phyloP scores from a whole-genome alignment of 306 rosid genomes.

The Rosa rugosa region DNA sequence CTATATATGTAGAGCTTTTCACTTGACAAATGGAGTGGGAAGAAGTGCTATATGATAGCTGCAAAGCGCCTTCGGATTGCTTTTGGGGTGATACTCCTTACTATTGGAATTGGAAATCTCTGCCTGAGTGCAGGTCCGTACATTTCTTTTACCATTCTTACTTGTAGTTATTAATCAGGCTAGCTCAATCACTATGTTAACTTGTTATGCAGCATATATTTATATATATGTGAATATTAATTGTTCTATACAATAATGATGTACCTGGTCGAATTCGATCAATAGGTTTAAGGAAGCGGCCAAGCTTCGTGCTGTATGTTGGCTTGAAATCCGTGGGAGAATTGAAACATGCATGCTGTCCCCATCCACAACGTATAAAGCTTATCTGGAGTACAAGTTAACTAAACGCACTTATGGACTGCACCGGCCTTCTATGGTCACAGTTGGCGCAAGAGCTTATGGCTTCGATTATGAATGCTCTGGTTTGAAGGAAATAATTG shows the following conservation, averaged over 20 bases:
- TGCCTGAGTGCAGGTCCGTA: conserved; percentile 43
- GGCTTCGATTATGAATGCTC: background rate
- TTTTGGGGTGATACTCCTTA: conserved; percentile 53
- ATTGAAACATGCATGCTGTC: conserved; percentile 45
- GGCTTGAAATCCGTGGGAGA: conserved; percentile 64
- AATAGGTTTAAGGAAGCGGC: conserved; percentile 61
- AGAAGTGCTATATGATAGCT: conserved; percentile 66
- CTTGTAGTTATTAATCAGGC: too few species aligned
- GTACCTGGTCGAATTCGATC: too few species aligned
- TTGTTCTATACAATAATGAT: too few species aligned
- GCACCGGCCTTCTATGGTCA: conserved; percentile 32
- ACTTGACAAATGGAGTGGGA: conserved; percentile 53
- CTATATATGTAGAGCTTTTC: conserved; percentile 46
- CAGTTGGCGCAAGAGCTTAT: conserved; percentile 25
- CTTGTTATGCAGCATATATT: background rate
- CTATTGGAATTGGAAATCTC: conserved; percentile 57
- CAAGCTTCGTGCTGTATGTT: conserved; percentile 48
- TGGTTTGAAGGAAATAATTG: background rate
- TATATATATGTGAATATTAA: too few species aligned
- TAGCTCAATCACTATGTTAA: too few species aligned
- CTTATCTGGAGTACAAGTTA: conserved; percentile 56
- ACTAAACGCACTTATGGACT: background rate
- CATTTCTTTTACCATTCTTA: background rate
- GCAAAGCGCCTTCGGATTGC: conserved; percentile 45
- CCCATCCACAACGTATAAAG: conserved; percentile 43